These are phyloP conservation scores for Ceratobasidium sp. DNA, from an alignment of 1,284 basidiomycete species.

Conservation along the genomic window DNA sequence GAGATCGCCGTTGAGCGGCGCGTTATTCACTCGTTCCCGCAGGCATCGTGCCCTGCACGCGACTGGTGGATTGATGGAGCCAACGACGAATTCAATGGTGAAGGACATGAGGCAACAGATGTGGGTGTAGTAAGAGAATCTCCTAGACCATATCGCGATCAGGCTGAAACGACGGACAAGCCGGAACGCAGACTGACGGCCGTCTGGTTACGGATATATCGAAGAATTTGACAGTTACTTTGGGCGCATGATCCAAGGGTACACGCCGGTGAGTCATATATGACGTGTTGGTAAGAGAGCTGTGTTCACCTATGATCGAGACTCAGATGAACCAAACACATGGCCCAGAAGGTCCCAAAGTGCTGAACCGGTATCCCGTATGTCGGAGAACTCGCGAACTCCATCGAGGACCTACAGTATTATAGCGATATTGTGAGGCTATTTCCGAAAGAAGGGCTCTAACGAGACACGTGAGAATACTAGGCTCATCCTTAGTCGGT, in stretches of 20 bases:
- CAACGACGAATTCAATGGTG: constrained; percentile 36
- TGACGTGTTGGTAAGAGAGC: constrained; percentile 29
- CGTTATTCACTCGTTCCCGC: constrained; percentile 36
- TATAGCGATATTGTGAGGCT: neutral
- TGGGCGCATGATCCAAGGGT: constrained; percentile 42
- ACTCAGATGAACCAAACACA: constrained; percentile 11
- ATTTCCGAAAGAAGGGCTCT: too few species aligned
- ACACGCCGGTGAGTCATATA: constrained; percentile 6
- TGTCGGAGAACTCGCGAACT: constrained; percentile 13
- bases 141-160: constrained; percentile 37
- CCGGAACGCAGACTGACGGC: constrained; percentile 33
- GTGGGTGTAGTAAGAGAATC: constrained; percentile 25
- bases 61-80: constrained; percentile 24
- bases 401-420: too few species aligned
- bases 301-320: constrained; percentile 28
- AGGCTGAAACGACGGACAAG: constrained; percentile 11
- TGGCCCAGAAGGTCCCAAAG: constrained; percentile 12
- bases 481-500: too few species aligned
- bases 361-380: constrained; percentile 9
- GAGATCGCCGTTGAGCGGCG: constrained; percentile 36
- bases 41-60: constrained; percentile 12
- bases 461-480: too few species aligned
- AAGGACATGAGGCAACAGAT: constrained; percentile 31
- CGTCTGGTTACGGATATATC: constrained; percentile 39
- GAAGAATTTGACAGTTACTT: constrained; percentile 36